These are phyloP conservation scores for Yamadazyma siamensis DNA, from an alignment of 1,139 yeast genomes.

Conservation along the genomic window DNA sequence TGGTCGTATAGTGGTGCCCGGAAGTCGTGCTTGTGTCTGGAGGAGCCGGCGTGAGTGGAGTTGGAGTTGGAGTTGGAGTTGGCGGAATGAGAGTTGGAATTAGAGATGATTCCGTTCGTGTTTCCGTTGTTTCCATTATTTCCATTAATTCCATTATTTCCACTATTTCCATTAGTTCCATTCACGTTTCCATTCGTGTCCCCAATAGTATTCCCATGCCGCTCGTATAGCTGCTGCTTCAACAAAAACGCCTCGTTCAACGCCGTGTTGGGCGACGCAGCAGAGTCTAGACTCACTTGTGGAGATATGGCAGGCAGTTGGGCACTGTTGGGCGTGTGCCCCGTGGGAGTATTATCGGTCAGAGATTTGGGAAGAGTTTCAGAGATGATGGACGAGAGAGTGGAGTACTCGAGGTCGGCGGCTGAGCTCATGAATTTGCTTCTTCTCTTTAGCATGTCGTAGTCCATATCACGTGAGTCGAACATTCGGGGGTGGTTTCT, in stretches of 20 bases:
- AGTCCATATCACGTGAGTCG: too few relatives aligned
- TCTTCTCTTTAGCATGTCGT: conserved; percentile 13
- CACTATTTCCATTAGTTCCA: too few relatives aligned
- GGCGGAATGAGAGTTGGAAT: not conserved
- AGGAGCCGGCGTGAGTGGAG: not conserved
- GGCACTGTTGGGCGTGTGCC: conserved; percentile 40
- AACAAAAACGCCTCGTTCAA: conserved; percentile 16
- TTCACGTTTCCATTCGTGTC: too few relatives aligned
- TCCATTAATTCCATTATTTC: too few relatives aligned
- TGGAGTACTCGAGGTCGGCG: conserved; percentile 75
- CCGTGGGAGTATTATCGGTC: conserved; percentile 22
- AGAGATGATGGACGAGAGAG: conserved; percentile 68
- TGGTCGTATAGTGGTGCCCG: not conserved
- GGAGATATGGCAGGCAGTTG: conserved; percentile 42
- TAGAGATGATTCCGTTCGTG: not conserved
- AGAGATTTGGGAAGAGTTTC: conserved; percentile 34
- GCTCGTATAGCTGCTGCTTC: too few relatives aligned
- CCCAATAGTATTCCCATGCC: too few relatives aligned
- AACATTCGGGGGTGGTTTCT: too few relatives aligned
- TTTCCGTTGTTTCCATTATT: not conserved
- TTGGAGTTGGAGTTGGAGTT: not conserved
- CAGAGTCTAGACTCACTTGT: conserved; percentile 14
- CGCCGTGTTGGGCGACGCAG: conserved; percentile 14
- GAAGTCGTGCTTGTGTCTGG: not conserved
- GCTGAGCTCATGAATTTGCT: conserved; percentile 66